Base-by-base conservation (phyloP, 805 yeast genomes). In the Myxozyma sirexii region DNA sequence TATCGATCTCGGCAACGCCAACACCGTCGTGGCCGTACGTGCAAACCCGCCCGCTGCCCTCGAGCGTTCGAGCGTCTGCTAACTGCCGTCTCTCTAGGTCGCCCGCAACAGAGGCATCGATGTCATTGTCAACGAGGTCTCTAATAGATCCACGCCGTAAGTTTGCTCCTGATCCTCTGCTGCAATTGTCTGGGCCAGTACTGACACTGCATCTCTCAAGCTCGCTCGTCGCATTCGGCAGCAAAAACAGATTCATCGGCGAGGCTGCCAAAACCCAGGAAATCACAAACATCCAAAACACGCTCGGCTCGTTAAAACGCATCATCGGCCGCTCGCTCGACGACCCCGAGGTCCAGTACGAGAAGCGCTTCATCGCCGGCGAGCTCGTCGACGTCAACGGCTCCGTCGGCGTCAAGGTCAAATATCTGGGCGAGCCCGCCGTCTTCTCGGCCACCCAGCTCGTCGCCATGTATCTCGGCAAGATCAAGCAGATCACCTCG, bases 91-190 rank as follows among this genome's bases (percentile, higher is more conserved):
- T 3, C 4, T 2, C 1, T 29, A 79, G 57, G 79, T 96, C 74
- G 99, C 99, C 65, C 88, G 93, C 76, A 94, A 93, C 85, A 87
- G 98, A 81, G 98, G 98, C 74, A 94, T 94, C 74, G 99, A 94
- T 77, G 87, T 94, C 71, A 90, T 94, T 71, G 98, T 94, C 79
- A 94, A 94, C 76, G 99, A 94, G 79, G 98, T 94, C 50, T 92
- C 98, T 59, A 94, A 94, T 87, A 88, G 99, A 78, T 77, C 96
- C 68, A 94, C 99, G 35, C 99, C 99, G 67, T 74, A 84, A 21
- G 75, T 77, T 8, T 39, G 17, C 35, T 17, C 26, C 24, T 29
- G 33, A 2, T 15, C n/a, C 51, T 27, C n/a, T 26, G 26, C 12
- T 29, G 15, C 5, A 10, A 3, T 12, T 41, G 7, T 21, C 24